Evolutionary conservation across 495 filamentous ascomycete genomes (phyloP).

Genomic region (Corynascus novoguineensis): DNA sequence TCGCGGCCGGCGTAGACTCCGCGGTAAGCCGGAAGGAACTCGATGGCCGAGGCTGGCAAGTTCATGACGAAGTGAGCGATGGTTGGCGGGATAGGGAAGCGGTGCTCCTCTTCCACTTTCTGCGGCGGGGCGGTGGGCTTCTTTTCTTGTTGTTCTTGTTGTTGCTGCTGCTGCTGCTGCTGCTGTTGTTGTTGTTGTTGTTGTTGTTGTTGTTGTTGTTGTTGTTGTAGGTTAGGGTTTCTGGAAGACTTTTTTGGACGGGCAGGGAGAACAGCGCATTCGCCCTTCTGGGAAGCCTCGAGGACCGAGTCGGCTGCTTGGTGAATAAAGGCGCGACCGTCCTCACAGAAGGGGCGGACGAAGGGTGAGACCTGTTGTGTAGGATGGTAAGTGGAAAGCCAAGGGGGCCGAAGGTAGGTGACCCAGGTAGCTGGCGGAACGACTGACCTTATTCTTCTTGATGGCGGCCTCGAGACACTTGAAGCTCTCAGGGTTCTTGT

Average conservation of each 20-base stretch:
- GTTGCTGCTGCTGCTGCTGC: conserved; percentile 19
- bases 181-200: background rate
- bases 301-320: conserved; percentile 60
- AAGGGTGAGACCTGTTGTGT: conserved; percentile 59
- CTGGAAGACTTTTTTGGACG: no score
- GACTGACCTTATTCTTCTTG: conserved; percentile 66
- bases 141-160: no score
- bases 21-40: conserved; percentile 78
- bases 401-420: background rate
- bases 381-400: background rate
- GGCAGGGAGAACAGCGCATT: conserved; percentile 38
- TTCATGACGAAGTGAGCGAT: conserved; percentile 97
- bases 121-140: conserved; percentile 15
- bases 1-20: conserved; percentile 71
- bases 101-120: conserved; percentile 31
- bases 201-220: background rate
- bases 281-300: conserved; percentile 41
- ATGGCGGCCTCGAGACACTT: conserved; percentile 64
- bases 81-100: conserved; percentile 54
- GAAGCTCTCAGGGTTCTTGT: conserved; percentile 88
- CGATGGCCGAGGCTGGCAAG: conserved; percentile 79
- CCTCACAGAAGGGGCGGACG: conserved; percentile 70
- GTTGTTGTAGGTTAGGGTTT: background rate
- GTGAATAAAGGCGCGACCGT: conserved; percentile 76
- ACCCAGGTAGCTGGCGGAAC: no score